Evolutionary conservation across 2,329 filamentous ascomycete species (phyloP).

Genomic region (Grosmannia clavigera): DNA sequence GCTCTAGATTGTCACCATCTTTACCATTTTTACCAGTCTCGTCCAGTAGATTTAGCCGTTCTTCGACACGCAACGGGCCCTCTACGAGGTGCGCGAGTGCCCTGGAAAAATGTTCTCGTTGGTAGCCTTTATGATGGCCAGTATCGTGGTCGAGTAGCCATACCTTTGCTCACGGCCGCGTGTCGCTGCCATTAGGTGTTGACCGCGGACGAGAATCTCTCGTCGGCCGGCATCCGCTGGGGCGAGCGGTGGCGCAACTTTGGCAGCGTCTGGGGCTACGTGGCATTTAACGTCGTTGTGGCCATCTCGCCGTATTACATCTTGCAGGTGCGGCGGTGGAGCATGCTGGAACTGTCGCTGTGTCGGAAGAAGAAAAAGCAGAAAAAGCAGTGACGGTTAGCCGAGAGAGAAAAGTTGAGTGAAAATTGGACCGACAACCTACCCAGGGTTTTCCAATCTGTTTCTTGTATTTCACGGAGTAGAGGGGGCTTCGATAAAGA

Average conservation of each 20-base stretch:
- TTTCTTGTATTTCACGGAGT: no score
- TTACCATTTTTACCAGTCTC: constrained; percentile 68
- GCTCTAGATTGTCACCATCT: constrained; percentile 52
- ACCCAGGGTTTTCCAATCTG: no score
- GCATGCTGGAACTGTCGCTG: not conserved
- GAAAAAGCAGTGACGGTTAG: no score
- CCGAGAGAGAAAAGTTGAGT: not conserved
- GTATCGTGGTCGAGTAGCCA: constrained; percentile 72
- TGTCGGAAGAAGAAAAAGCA: not conserved
- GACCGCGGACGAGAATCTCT: constrained; percentile 49
- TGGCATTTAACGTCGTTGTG: constrained; percentile 48
- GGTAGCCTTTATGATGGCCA: constrained; percentile 72
- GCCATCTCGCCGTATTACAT: constrained; percentile 52
- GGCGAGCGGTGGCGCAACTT: constrained; percentile 55
- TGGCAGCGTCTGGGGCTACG: constrained; percentile 55
- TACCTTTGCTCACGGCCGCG: constrained; percentile 39
- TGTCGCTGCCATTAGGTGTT: constrained; percentile 58
- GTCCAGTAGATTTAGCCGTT: constrained; percentile 75
- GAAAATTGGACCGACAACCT: not conserved
- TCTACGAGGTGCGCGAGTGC: constrained; percentile 77
- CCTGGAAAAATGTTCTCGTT: constrained; percentile 76
- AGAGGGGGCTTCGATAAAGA: no score
- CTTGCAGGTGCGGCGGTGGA: constrained; percentile 37
- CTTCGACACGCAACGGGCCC: constrained; percentile 65
- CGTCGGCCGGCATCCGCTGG: constrained; percentile 33